Conservation (phyloP, 768 basidiomycete genomes). For the Infundibulicybe gibba region DNA sequence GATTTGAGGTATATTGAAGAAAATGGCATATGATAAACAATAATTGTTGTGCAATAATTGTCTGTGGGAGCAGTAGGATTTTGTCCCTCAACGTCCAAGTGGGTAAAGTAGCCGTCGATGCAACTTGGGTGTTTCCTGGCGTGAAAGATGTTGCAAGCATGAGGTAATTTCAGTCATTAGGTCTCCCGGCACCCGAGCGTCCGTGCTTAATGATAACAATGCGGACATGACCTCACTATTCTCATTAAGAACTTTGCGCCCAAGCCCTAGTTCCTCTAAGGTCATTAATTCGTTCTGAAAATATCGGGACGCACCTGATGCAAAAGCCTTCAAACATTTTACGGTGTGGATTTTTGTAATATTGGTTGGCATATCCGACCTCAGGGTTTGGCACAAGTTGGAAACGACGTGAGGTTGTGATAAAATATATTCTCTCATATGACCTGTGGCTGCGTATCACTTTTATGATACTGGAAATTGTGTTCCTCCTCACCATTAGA, state of each 20-base stretch:
- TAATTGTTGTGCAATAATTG: too few species aligned
- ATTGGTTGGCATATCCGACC: background rate
- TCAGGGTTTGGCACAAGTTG: background rate
- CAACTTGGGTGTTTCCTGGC: too few species aligned
- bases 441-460: background rate
- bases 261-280: background rate
- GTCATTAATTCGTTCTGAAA: background rate
- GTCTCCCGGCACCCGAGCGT: background rate
- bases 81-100: too few species aligned
- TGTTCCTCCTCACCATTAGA: too few species aligned
- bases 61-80: too few species aligned
- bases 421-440: background rate
- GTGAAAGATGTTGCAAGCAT: background rate
- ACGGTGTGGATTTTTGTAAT: background rate
- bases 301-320: background rate
- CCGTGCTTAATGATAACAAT: background rate
- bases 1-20: constrained; percentile 20
- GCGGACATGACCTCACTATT: background rate
- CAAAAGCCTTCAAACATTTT: background rate
- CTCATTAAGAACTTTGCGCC: background rate
- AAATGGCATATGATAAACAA: too few species aligned
- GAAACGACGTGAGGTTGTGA: background rate
- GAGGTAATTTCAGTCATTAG: background rate
- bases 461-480: background rate
- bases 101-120: too few species aligned